phyloP scores from a whole-genome alignment of 139 green algal species.

The Protoeuglena noctilucae region DNA sequence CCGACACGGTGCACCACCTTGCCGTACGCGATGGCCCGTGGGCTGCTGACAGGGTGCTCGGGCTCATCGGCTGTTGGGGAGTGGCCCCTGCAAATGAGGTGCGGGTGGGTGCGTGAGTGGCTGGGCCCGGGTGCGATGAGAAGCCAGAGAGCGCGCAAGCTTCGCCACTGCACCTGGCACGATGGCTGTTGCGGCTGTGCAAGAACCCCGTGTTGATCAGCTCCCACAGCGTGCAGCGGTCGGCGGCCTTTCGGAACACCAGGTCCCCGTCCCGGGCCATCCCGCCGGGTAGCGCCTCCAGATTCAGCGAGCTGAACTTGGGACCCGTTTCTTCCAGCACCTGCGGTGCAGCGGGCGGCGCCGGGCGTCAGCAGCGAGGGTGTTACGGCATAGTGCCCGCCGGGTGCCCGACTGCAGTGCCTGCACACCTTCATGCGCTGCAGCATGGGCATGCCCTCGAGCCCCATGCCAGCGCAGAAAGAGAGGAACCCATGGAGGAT shows the following conservation, averaged over 20 bases:
- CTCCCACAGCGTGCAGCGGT: conserved; percentile 17
- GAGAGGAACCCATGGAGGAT: neutral
- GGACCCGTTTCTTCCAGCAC: neutral
- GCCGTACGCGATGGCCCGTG: no score
- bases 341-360: neutral
- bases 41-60: no score
- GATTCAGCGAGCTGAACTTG: neutral
- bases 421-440: neutral
- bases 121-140: no score
- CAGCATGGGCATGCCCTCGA: neutral
- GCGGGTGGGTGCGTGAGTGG: no score
- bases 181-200: no score
- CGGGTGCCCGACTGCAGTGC: neutral
- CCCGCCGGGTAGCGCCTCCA: neutral
- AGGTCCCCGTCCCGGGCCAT: conserved; percentile 17
- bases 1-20: conserved; percentile 26
- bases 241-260: conserved; percentile 13
- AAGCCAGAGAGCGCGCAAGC: no score
- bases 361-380: no score
- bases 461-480: neutral
- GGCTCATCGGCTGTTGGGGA: no score
- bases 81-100: no score
- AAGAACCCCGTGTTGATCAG: conserved; percentile 15
- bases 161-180: no score
- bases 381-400: neutral